Evolutionary conservation across 2,329 filamentous ascomycete genomes (phyloP), one percentile per base, ranked within the genome.

Genomic region (Dactylellina parvicollis): DNA sequence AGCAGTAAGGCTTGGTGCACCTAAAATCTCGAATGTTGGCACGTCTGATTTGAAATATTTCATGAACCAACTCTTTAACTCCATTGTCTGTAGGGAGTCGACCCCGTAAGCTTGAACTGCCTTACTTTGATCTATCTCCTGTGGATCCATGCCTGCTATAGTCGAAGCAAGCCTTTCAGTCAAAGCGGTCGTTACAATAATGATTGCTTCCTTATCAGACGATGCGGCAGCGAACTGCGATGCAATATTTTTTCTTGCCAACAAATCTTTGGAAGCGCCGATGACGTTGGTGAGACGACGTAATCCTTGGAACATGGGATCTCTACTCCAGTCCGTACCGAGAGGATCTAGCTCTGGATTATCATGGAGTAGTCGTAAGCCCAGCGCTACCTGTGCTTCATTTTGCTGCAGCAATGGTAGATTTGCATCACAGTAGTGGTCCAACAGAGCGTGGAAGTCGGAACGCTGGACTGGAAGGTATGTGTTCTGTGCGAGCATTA

Each of bases 41-140:
- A 69, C 34, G 24, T 69, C 64, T 2, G 64, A 61, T 16, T 26
- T 24, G 9, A 69, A 69, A n/a, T 18, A 55, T 8, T 61, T 69
- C 22, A 69, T 55, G 26, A 69, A 61, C 64, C 64, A 61, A 24
- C 55, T 55, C 4, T 38, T 26, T 22, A 61, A 24, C 30, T 69
- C 64, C 55, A 61, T 69, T 3, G 64, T 69, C 38, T 69, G 64
- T 2, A 69, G 14, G 3, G 64, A 61, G 32, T 69, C 55, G 16
- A 69, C 36, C 1, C 64, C 64, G 8, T 61, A 69, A 3, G 55
- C 55, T 30, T 69, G 55, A 1, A 69, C 46, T 14, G 36, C n/a
- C n/a, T 69, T 69, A 36, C 26, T 55, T 3, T 46, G 54, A 30
- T 69, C 64, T 3, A 56, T 49, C 9, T 61, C 46, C 5, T 69